A percentile compares a stretch with the other conserved stretches of the same genome.
Evolutionary conservation across 106 monocot species (phyloP).

Genomic region (Apostasia ramifera): DNA sequence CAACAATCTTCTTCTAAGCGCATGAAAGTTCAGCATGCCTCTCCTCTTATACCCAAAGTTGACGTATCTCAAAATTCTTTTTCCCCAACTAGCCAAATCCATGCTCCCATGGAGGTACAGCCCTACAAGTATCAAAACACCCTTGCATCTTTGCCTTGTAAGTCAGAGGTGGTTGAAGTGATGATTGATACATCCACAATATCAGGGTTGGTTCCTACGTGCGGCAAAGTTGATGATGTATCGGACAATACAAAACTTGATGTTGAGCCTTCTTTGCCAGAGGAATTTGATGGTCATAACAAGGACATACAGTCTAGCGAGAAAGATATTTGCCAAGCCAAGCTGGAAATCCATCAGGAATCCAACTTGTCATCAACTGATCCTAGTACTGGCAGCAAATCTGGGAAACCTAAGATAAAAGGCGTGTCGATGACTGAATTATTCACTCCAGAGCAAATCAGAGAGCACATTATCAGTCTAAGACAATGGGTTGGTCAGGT

Average conservation of each 20-base stretch:
- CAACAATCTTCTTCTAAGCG: slow-evolving; percentile 48
- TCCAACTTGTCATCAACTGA: slow-evolving; percentile 26
- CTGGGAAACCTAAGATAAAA: slow-evolving; percentile 97
- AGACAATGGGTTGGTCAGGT: slow-evolving; percentile 99
- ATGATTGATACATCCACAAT: slow-evolving; percentile 33
- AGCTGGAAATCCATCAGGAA: slow-evolving; percentile 56
- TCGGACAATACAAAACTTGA: slow-evolving; percentile 15
- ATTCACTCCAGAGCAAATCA: slow-evolving; percentile 91
- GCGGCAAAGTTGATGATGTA: slow-evolving; percentile 18
- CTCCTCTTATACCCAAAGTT: slow-evolving; percentile 24
- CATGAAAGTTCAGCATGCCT: slow-evolving; percentile 38
- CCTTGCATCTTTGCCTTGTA: slow-evolving; percentile 12
- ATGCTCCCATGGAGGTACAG: slow-evolving; percentile 25
- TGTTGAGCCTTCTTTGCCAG: slow-evolving; percentile 10
- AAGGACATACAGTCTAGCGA: slow-evolving; percentile 46
- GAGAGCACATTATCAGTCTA: slow-evolving; percentile 74
- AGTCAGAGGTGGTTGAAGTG: slow-evolving; percentile 32
- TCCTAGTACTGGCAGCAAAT: slow-evolving; percentile 51
- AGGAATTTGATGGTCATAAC: slow-evolving; percentile 22
- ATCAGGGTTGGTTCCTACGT: slow-evolving; percentile 3
- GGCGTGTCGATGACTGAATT: slow-evolving; percentile 95
- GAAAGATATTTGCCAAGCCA: slow-evolving; percentile 30
- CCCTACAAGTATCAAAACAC: slow-evolving; percentile 16
- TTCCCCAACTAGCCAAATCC: slow-evolving; percentile 25
- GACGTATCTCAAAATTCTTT: slow-evolving; percentile 35